phyloP scores from a whole-genome alignment of 2,329 filamentous ascomycete species.

The Fusarium drepaniforme region DNA sequence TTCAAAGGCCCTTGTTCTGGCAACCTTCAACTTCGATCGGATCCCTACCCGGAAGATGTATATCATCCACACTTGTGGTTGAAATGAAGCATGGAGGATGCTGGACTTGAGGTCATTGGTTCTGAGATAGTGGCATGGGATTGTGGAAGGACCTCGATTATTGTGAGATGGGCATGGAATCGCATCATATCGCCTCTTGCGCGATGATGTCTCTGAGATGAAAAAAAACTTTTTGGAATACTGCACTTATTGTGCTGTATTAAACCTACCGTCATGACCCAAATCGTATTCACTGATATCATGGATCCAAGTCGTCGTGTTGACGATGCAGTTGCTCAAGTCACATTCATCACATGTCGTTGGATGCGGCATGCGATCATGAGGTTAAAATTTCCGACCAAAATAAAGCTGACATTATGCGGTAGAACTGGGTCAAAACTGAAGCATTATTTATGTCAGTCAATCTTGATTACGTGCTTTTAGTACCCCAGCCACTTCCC shows the following conservation, averaged over 20 bases:
- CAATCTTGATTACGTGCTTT: not conserved
- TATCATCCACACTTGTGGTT: not conserved
- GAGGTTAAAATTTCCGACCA: not conserved
- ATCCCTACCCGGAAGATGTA: not conserved
- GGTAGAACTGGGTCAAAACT: not conserved
- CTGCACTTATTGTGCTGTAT: not conserved
- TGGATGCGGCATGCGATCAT: constrained; percentile 6
- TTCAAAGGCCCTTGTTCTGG: not conserved
- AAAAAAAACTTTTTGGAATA: constrained; percentile 4
- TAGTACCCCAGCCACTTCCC: not conserved
- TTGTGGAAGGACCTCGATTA: constrained; percentile 9
- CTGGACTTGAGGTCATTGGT: not conserved
- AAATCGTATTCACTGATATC: not conserved
- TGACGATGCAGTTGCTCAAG: not conserved
- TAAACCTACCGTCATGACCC: not conserved
- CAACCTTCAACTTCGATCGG: not conserved
- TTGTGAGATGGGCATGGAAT: constrained; percentile 5
- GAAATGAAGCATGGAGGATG: not conserved
- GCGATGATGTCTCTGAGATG: not conserved
- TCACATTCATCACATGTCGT: constrained; percentile 22
- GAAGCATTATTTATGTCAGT: not conserved
- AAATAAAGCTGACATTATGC: not conserved
- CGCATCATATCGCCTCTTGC: constrained; percentile 1
- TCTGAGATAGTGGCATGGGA: not conserved
- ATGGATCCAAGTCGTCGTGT: not conserved